Base-by-base conservation (phyloP, 257 asterid species). In the Handroanthus guayacan region DNA sequence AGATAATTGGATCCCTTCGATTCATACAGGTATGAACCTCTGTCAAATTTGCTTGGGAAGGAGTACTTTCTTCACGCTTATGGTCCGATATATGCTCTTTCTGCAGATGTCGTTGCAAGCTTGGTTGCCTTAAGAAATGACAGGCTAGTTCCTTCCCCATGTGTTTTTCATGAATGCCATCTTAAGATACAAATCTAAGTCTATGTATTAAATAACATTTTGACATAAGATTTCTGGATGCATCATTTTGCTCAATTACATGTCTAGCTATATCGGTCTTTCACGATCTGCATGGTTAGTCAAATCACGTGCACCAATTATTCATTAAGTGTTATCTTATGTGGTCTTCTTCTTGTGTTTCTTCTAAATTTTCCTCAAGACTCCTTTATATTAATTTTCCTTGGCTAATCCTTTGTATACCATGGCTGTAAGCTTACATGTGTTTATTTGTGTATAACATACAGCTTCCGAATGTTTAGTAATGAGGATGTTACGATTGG, bases 401-500 rank as follows among this genome's bases (percentile, higher is more conserved):
- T 18, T 48, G 31, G 61, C 14, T 20, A 36, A 51, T 62, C 41
- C 54, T 41, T 7, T 67, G n/a, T 25, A 3, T 47, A 39, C 41
- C 25, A 54, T 38, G 9, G 8, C 54, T 31, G 2, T 34, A 45
- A 71, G 5, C 12, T 12, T 51, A 69, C 63, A 62, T 45, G 13
- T 20, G 12, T 63, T 44, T 74, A 47, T 64, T 70, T 62, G 0
- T 65, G 20, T 50, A 65, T 62, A 52, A 51, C 63, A 48, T 67
- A 54, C 96, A 95, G 99, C 84, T 93, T 95, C 83, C 92, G 99
- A 74, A 93, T 93, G 97, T 95, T 95, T 79, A 93, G 96, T 87
- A 95, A 95, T 60, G 99, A 95, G 87, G 99, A 95, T 82, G 99
- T 95, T 7, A 95, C 99, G 12, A 95, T 95, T 76, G 99, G 99